These are phyloP conservation scores for Coniella vitis DNA, from an alignment of 2,329 filamentous ascomycete genomes.

Conservation along the genomic window DNA sequence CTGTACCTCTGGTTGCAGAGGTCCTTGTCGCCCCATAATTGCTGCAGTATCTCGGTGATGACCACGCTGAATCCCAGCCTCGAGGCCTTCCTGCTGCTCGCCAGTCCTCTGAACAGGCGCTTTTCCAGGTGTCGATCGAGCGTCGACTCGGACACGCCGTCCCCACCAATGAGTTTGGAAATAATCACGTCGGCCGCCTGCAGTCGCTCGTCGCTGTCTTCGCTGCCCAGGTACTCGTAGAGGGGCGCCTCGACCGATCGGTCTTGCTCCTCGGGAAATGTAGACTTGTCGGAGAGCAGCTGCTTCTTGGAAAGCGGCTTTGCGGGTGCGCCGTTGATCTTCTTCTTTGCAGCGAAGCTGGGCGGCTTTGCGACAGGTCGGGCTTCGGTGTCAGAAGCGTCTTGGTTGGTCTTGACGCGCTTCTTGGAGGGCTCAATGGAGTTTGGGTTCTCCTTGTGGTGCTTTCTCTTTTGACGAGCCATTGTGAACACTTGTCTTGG, in stretches of 20 bases:
- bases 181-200: conserved; percentile 53
- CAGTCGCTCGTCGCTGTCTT: conserved; percentile 49
- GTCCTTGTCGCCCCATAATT: conserved; percentile 53
- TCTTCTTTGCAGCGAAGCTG: conserved; percentile 11
- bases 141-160: conserved; percentile 44
- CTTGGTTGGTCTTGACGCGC: conserved; percentile 20
- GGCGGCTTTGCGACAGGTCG: conserved; percentile 19
- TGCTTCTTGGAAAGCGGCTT: conserved; percentile 26
- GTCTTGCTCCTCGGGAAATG: conserved; percentile 50
- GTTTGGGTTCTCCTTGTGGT: conserved; percentile 15
- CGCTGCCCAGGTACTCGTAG: conserved; percentile 56
- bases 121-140: conserved; percentile 54
- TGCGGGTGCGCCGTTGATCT: conserved; percentile 3
- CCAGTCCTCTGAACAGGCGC: conserved; percentile 77
- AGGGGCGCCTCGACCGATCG: conserved; percentile 51
- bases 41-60: conserved; percentile 69
- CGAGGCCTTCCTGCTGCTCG: conserved; percentile 83
- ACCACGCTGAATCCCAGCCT: conserved; percentile 85
- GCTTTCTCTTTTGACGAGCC: conserved; percentile 16
- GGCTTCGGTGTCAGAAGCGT: conserved; percentile 3
- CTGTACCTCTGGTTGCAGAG: conserved; percentile 41
- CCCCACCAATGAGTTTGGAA: conserved; percentile 44
- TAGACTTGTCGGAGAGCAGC: conserved; percentile 29
- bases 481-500: background rate
- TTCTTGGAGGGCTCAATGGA: conserved; percentile 14